phyloP scores from a whole-genome alignment of 2,329 filamentous ascomycete genomes.

The Knufia fluminis region DNA sequence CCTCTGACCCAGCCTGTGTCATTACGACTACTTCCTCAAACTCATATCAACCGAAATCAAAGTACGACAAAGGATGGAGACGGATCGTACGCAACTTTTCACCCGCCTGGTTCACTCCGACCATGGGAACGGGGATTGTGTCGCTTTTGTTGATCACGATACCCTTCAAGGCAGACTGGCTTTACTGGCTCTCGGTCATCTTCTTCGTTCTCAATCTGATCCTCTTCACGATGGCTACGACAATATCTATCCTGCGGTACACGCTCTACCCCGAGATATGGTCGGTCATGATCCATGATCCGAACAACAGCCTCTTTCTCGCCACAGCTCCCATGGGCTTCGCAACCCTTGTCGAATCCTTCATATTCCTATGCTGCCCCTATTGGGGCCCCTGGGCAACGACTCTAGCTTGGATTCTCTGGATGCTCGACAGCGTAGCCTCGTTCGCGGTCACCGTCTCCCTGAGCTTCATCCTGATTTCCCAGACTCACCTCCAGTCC shows the following conservation, averaged over 20 bases:
- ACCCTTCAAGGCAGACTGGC: conserved; percentile 50
- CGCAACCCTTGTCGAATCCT: conserved; percentile 59
- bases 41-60: conserved; percentile 20
- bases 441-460: conserved; percentile 47
- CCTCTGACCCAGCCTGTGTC: neutral
- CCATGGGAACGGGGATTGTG: conserved; percentile 61
- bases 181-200: conserved; percentile 50
- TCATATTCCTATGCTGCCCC: conserved; percentile 50
- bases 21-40: neutral
- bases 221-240: conserved; percentile 42
- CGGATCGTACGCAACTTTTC: conserved; percentile 32
- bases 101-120: conserved; percentile 46
- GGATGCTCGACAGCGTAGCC: conserved; percentile 49
- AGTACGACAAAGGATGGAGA: conserved; percentile 31
- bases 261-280: conserved; percentile 57
- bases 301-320: conserved; percentile 58
- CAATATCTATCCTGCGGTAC: conserved; percentile 52
- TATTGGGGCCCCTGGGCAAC: conserved; percentile 52
- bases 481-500: conserved; percentile 33
- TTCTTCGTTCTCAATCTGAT: conserved; percentile 53
- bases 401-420: conserved; percentile 48
- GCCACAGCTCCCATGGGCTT: conserved; percentile 61
- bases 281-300: conserved; percentile 56
- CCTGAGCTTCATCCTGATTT: conserved; percentile 39
- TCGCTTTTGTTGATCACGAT: conserved; percentile 55